These are phyloP conservation scores for Pisolithus microcarpus DNA, from an alignment of 768 basidiomycete genomes.

Conservation along the genomic window DNA sequence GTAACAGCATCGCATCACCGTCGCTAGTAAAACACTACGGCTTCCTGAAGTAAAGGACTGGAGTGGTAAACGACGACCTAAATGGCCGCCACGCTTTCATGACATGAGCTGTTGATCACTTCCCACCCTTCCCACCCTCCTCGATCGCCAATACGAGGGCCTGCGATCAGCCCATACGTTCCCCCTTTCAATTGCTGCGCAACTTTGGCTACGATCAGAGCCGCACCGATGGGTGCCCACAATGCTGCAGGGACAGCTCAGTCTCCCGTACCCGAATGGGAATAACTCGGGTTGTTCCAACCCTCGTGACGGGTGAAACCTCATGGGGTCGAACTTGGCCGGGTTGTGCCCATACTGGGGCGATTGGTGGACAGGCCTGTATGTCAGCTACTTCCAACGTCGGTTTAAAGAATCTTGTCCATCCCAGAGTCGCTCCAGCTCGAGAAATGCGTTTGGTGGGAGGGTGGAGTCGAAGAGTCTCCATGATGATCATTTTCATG, in stretches of 20 bases:
- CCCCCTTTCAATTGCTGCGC: conserved; percentile 27
- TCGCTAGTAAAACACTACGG: too few relatives aligned
- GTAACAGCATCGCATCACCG: too few relatives aligned
- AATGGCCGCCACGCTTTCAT: neutral
- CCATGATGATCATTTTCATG: conserved; percentile 21
- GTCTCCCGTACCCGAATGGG: conserved; percentile 41
- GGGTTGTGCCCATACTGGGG: conserved; percentile 25
- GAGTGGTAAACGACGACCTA: neutral
- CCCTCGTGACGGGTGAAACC: conserved; percentile 27
- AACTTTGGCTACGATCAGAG: conserved; percentile 38
- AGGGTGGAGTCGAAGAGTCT: conserved; percentile 24
- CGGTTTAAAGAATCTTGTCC: conserved; percentile 7
- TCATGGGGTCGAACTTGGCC: conserved; percentile 39
- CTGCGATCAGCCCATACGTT: conserved; percentile 11
- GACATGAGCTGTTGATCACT: neutral
- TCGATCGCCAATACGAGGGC: conserved; percentile 31
- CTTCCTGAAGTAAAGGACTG: neutral
- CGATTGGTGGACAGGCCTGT: conserved; percentile 13
- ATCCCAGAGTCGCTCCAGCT: conserved; percentile 6
- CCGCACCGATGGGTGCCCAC: conserved; percentile 56
- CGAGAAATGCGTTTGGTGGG: conserved; percentile 21
- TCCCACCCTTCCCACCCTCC: conserved; percentile 47
- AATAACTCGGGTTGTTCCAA: conserved; percentile 19
- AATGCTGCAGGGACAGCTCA: conserved; percentile 36
- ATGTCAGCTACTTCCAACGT: conserved; percentile 19